phyloP scores from a whole-genome alignment of 257 asterid species.

The Dorcoceras hygrometricum region DNA sequence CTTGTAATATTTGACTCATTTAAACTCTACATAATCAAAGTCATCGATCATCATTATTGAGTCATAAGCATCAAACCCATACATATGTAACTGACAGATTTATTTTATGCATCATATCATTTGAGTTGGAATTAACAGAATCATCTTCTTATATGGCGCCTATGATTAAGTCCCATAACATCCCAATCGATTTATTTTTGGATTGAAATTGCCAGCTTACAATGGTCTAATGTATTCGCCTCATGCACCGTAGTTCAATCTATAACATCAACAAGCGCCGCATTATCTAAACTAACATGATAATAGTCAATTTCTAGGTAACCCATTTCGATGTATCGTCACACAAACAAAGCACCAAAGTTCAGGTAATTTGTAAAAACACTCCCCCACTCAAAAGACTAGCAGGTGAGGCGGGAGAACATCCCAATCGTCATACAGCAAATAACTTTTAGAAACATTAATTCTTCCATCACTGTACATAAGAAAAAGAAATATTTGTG shows the following conservation, averaged over 20 bases:
- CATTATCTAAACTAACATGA: background rate
- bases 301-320: background rate
- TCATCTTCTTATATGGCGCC: background rate
- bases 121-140: background rate
- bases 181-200: background rate
- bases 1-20: constrained; percentile 26
- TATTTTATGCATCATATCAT: background rate
- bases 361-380: no score
- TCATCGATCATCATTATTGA: constrained; percentile 8
- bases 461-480: no score
- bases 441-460: no score
- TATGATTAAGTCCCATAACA: background rate
- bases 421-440: no score
- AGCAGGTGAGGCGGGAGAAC: no score
- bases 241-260: no score
- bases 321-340: background rate
- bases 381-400: no score
- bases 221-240: no score
- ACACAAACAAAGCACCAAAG: no score
- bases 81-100: background rate
- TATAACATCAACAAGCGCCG: background rate
- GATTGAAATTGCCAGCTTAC: background rate
- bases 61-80: background rate
- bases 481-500: no score
- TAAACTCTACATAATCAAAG: constrained; percentile 23